These are phyloP conservation scores for Paspalum notatum DNA, from an alignment of 176 grass and related monocot genomes.

Conservation along the genomic window DNA sequence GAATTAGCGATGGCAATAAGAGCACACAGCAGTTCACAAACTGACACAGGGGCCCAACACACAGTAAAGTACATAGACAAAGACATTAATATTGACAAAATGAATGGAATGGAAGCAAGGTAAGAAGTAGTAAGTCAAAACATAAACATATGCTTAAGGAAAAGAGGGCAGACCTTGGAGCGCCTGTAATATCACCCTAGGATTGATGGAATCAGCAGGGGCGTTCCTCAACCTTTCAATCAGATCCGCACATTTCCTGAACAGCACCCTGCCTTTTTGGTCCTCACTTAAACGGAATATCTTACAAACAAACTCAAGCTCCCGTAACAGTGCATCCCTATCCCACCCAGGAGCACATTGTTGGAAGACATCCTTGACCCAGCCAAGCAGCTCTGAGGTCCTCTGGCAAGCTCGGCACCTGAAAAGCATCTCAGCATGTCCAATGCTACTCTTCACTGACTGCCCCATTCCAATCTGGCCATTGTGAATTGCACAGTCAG, in stretches of 20 bases:
- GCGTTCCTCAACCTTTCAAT: constrained; percentile 74
- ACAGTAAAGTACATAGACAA: background rate
- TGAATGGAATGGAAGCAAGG: background rate
- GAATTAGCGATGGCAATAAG: constrained; percentile 12
- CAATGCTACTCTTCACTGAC: constrained; percentile 60
- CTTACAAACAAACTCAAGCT: constrained; percentile 94
- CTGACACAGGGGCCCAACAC: background rate
- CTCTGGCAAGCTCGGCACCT: constrained; percentile 92
- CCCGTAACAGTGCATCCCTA: constrained; percentile 70
- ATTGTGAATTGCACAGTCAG: constrained; percentile 82
- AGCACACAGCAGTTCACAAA: background rate
- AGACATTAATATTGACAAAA: background rate
- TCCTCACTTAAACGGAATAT: constrained; percentile 91
- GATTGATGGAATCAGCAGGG: constrained; percentile 65
- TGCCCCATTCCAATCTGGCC: constrained; percentile 80
- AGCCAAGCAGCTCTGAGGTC: constrained; percentile 85
- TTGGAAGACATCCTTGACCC: constrained; percentile 98
- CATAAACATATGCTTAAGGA: background rate
- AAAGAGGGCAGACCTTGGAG: constrained; percentile 63
- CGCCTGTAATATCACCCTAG: constrained; percentile 71
- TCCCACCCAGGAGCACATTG: constrained; percentile 94
- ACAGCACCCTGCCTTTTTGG: constrained; percentile 72
- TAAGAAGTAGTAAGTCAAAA: background rate
- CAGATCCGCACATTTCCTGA: constrained; percentile 72
- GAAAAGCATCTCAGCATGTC: constrained; percentile 88